phyloP scores from a whole-genome alignment of 78 protist genomes.

The Bodo saltans region DNA sequence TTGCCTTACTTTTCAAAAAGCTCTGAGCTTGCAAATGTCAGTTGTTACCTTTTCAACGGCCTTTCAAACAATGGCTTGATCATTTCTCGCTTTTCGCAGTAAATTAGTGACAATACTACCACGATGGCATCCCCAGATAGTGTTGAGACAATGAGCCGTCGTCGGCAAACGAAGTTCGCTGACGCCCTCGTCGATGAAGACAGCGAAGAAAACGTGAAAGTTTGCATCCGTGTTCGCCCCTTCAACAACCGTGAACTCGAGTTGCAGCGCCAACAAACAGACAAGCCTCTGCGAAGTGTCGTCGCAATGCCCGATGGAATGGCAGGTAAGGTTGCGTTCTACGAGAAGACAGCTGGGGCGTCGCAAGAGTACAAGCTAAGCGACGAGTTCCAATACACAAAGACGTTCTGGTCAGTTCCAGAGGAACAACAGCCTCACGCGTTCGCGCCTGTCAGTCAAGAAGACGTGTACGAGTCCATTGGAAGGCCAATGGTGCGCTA shows the following conservation, averaged over 20 bases:
- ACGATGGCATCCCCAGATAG: too few relatives aligned
- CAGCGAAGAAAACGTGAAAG: not conserved
- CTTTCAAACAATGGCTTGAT: too few relatives aligned
- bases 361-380: not conserved
- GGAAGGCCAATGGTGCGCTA: conserved; percentile 8
- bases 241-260: not conserved
- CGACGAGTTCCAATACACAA: not conserved
- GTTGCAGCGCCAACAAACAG: not conserved
- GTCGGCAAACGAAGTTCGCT: too few relatives aligned
- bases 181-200: too few relatives aligned
- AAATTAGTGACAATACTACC: too few relatives aligned
- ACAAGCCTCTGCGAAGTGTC: not conserved
- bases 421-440: not conserved
- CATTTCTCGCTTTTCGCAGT: too few relatives aligned
- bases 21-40: too few relatives aligned
- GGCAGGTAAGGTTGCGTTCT: not conserved
- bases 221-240: conserved; percentile 14
- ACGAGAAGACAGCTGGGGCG: not conserved
- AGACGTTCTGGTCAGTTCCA: not conserved
- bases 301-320: not conserved
- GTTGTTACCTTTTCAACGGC: too few relatives aligned
- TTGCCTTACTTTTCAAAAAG: too few relatives aligned
- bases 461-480: conserved; percentile 10
- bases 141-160: too few relatives aligned
- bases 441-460: not conserved